Percentiles rank a stretch among this genome's conserved stretches.
Conservation (phyloP, 495 filamentous ascomycete genomes). For the Trichoderma asperelloides region DNA sequence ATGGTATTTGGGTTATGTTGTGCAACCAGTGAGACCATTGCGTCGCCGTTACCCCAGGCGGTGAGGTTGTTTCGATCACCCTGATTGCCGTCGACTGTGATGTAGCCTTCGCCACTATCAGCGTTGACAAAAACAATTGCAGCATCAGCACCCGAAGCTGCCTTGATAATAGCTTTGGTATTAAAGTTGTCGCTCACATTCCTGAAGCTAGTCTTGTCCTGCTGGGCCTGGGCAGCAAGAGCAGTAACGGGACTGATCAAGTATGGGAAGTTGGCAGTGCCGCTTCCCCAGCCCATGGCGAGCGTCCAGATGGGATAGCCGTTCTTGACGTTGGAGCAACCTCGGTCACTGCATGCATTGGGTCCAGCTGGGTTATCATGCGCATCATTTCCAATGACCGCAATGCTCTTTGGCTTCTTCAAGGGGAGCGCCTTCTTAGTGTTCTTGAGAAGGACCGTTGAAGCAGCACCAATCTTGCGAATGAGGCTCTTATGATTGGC, state of each 20-base stretch:
- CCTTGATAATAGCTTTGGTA: conserved; percentile 24
- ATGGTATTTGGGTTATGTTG: conserved; percentile 42
- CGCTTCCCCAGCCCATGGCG: conserved; percentile 47
- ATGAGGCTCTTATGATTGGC: conserved; percentile 40
- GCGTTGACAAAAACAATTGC: conserved; percentile 52
- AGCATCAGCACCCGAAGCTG: conserved; percentile 34
- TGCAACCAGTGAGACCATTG: conserved; percentile 41
- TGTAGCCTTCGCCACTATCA: conserved; percentile 45
- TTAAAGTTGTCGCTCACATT: conserved; percentile 29
- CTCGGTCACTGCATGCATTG: conserved; percentile 33
- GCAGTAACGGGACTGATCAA: conserved; percentile 47
- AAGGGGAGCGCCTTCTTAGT: conserved; percentile 45
- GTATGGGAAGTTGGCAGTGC: conserved; percentile 62
- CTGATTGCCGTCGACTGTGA: conserved; percentile 47
- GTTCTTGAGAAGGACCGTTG: conserved; percentile 58
- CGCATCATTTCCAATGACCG: conserved; percentile 56
- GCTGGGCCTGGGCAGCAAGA: conserved; percentile 31
- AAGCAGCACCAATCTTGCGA: conserved; percentile 47
- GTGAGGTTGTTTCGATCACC: conserved; percentile 46
- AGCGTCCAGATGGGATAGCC: conserved; percentile 42
- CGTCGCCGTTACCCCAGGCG: conserved; percentile 43
- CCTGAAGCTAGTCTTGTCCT: conserved; percentile 20
- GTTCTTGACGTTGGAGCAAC: conserved; percentile 21
- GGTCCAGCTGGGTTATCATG: conserved; percentile 39
- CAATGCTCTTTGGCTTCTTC: conserved; percentile 40